Evolutionary conservation across 768 basidiomycete species (phyloP).

Genomic region (Tylopilus felleus): DNA sequence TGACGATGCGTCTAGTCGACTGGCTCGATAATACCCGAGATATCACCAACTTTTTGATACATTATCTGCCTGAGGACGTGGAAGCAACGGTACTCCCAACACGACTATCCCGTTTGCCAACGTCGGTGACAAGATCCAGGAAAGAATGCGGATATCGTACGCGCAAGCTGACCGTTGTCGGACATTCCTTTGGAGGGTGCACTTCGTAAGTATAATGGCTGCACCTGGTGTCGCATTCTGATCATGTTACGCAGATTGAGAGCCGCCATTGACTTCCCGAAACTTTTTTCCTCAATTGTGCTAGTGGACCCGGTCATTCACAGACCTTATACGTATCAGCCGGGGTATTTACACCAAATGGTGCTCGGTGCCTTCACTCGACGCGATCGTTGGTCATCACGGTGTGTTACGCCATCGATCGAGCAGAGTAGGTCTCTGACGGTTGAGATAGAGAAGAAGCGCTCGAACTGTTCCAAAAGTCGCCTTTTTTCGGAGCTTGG

Average conservation of each 20-base stretch:
- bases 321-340: slow-evolving; percentile 10
- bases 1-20: slow-evolving; percentile 46
- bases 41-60: slow-evolving; percentile 67
- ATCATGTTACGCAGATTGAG: slow-evolving; percentile 43
- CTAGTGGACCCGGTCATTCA: slow-evolving; percentile 77
- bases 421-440: not conserved
- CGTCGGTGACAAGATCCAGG: slow-evolving; percentile 41
- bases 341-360: not conserved
- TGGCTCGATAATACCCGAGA: slow-evolving; percentile 80
- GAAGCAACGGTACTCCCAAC: slow-evolving; percentile 43
- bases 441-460: slow-evolving; percentile 54
- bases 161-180: slow-evolving; percentile 64
- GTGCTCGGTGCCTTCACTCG: slow-evolving; percentile 51
- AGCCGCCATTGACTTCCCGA: slow-evolving; percentile 60
- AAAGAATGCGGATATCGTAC: slow-evolving; percentile 43
- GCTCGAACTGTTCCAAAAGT: slow-evolving; percentile 40
- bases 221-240: not conserved
- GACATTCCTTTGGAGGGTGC: slow-evolving; percentile 85
- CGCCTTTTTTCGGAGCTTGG: slow-evolving; percentile 72
- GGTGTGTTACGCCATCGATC: slow-evolving; percentile 34
- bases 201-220: slow-evolving; percentile 50
- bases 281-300: slow-evolving; percentile 66
- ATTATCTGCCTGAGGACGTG: slow-evolving; percentile 55
- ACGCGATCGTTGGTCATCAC: slow-evolving; percentile 60
- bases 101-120: slow-evolving; percentile 49